Base-by-base conservation (phyloP, 352 stramenopile species). In the Phytopythium delawarense region DNA sequence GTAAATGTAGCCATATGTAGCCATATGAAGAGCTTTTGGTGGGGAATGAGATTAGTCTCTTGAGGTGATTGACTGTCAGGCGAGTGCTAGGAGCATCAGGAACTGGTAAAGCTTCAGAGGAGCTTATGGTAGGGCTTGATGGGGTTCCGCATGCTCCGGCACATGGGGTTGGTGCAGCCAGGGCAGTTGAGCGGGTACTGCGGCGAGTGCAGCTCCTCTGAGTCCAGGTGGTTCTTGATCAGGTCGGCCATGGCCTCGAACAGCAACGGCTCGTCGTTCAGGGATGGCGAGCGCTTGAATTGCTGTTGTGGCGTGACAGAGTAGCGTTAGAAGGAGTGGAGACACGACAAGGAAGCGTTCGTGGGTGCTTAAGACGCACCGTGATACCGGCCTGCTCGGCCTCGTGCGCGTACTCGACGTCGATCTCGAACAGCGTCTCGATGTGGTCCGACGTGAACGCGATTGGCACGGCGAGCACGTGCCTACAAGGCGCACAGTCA, bases 401-500 rank as follows among this genome's bases (percentile, higher is more conserved):
- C 46, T 99, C 81, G 67, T 99, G 95, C 32, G 88, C 83, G 75
- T 99, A 99, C 77, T 99, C 97, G 65, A 99, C 98, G 81, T 99
- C 97, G 70, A 99, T 99, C 76, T 99, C 97, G 75, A 99, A 98
- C 46, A 99, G 86, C 39, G 97, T 99, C 74, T 99, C 97, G 61
- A 99, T 99, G 76, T 99, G 97, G 79, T 99, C 97, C 54, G 90
- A 98, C 28, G 98, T 98, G 78, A 99, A 99, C 51, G 88, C 96
- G 66, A 99, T 98, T 20, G 97, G 97, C 23, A 99, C 97, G n/a
- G 98, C 96, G 34, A 99, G 85, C 40, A 99, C 75, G 72, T 98
- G 91, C 40, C 79, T 89, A 46, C 4, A 58, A 54, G 63, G 25
- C 8, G 34, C 39, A 54, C 4, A 57, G 50, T 25, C 16, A 59